Evolutionary conservation across 441 rosid species (phyloP), one percentile per base, ranked within the genome.

Genomic region (Populus hybrid): DNA sequence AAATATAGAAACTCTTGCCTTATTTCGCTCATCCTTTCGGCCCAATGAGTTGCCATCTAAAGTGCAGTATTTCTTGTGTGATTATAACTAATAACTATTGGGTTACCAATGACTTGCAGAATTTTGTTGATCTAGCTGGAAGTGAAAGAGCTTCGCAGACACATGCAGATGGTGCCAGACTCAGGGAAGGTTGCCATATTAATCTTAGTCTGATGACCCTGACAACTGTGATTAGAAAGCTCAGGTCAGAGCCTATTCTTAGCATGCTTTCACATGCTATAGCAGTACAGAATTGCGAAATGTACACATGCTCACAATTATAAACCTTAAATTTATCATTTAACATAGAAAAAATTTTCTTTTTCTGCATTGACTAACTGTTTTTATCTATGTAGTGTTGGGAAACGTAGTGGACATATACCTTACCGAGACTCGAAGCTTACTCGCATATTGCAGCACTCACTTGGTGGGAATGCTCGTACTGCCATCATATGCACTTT

Each of bases 391-490:
- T 76, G 56, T 76, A 97, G 99, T 85, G 93, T 88, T 84, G 99
- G 98, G 82, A 94, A 94, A 87, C 92, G 86, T 86, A 90, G 97
- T 31, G 98, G 99, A 68, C 98, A 97, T 79, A 82, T 96, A 80
- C 98, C 98, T 12, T 96, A 96, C 77, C 80, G 99, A 79, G 98
- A 96, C 87, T 97, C 99, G 36, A 97, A 97, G 89, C 93, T 97
- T 76, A 97, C 99, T 74, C 95, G 99, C 71, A 97, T 97, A 80
- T 76, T 97, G 82, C 98, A 97, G 80, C 97, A 94, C 78, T 97
- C 98, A 59, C 98, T 97, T 12, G 99, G 99, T 77, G 99, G 99
- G 63, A 97, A 97, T 88, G 99, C 98, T 35, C 92, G 98, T 33
- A 97, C 99, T 42, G 99, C 99, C 77, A 97, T 97, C 76, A 94